Evolutionary conservation across 2,329 filamentous ascomycete species (phyloP).

Genomic region (Paecilomyces sp.): DNA sequence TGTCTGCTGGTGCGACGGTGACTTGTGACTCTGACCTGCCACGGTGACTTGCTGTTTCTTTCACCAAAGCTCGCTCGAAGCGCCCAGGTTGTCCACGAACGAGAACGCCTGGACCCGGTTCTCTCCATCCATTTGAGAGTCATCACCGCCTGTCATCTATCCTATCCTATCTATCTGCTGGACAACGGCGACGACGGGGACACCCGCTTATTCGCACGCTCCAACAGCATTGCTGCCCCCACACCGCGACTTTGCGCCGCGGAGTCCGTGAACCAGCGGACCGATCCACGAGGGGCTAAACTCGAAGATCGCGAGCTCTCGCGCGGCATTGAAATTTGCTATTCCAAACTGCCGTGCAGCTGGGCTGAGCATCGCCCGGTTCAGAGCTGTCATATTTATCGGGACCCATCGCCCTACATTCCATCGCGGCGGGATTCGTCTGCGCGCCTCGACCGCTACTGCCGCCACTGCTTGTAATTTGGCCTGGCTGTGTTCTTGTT

Average conservation of each 20-base stretch:
- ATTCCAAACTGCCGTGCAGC: not conserved
- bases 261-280: not conserved
- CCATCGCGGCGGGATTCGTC: not conserved
- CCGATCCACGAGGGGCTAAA: not conserved
- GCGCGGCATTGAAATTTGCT: not conserved
- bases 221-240: not conserved
- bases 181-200: not conserved
- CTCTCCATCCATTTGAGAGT: not conserved
- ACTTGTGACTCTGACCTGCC: not conserved
- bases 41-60: not conserved
- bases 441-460: not conserved
- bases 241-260: not conserved
- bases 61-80: not conserved
- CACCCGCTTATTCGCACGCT: not conserved
- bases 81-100: not conserved
- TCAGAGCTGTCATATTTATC: conserved; percentile 1
- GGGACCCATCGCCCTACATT: not conserved
- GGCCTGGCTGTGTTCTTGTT: not conserved
- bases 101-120: not conserved
- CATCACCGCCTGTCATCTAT: not conserved
- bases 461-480: not conserved
- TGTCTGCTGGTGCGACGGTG: not conserved
- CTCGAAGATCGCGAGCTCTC: not conserved
- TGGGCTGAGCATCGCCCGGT: not conserved
- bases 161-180: not conserved